Percentiles rank a stretch among this genome's conserved stretches.
These are phyloP conservation scores for Drechslera avenae DNA, from an alignment of 2,329 filamentous ascomycete species.

Conservation along the genomic window DNA sequence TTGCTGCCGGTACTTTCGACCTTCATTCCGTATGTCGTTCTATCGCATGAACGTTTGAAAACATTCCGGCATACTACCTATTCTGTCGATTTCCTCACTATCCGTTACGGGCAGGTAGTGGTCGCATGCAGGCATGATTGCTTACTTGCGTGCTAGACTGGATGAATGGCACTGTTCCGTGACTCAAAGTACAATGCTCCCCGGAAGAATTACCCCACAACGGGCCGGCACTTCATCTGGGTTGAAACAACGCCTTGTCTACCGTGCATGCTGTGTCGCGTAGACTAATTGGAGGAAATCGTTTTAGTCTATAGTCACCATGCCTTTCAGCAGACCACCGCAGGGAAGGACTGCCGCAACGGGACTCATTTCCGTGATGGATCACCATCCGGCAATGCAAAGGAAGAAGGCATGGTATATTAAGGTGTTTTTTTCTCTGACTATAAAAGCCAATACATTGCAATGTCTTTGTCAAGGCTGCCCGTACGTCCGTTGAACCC, in stretches of 20 bases:
- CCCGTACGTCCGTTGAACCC: background rate
- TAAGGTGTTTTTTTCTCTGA: background rate
- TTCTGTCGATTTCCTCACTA: too few relatives aligned
- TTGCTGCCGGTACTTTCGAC: too few relatives aligned
- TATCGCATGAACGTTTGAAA: too few relatives aligned
- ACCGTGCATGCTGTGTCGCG: background rate
- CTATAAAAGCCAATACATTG: background rate
- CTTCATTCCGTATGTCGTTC: too few relatives aligned
- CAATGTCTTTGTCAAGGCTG: background rate
- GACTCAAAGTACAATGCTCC: background rate
- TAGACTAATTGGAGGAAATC: slow-evolving; percentile 13
- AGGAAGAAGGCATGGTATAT: background rate
- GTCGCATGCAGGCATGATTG: too few relatives aligned
- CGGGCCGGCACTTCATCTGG: slow-evolving; percentile 6
- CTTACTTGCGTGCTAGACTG: too few relatives aligned
- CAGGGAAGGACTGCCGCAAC: slow-evolving; percentile 1
- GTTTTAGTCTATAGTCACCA: background rate
- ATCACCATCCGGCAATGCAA: background rate
- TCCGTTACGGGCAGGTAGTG: too few relatives aligned
- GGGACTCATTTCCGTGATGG: too few relatives aligned
- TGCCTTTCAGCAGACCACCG: too few relatives aligned
- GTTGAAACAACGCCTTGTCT: slow-evolving; percentile 10
- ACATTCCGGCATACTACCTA: too few relatives aligned
- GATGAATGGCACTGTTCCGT: background rate
- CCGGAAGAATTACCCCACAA: background rate